Conservation (phyloP, 2,329 filamentous ascomycete genomes). For the Geosmithia morbida region DNA sequence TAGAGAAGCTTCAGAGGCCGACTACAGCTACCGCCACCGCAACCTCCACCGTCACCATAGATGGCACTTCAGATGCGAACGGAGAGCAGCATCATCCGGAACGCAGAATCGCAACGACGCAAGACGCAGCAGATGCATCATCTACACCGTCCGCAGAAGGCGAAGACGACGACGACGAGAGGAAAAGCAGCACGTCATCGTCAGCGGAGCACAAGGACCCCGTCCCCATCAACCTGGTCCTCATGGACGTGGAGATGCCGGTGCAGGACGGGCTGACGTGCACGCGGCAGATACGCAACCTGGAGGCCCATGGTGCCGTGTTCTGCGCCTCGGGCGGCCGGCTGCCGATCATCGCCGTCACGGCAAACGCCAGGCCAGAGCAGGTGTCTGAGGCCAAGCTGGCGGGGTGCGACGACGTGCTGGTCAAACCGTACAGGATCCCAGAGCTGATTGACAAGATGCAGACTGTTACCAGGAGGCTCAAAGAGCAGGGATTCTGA, state of each 20-base stretch:
- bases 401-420: conserved; percentile 46
- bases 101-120: too few relatives aligned
- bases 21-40: background rate
- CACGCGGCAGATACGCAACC: conserved; percentile 46
- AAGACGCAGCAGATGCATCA: background rate
- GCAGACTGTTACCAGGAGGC: conserved; percentile 26
- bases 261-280: conserved; percentile 57
- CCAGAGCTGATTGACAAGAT: conserved; percentile 47
- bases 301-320: conserved; percentile 40
- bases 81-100: too few relatives aligned
- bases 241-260: conserved; percentile 71
- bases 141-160: conserved; percentile 3
- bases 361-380: conserved; percentile 51
- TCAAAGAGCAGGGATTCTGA: conserved; percentile 6
- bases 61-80: too few relatives aligned
- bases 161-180: background rate
- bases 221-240: conserved; percentile 40
- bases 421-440: conserved; percentile 60
- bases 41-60: background rate
- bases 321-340: conserved; percentile 26
- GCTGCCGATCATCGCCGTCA: conserved; percentile 51
- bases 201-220: conserved; percentile 2
- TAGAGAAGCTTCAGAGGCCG: conserved; percentile 28
- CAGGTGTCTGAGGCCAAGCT: conserved; percentile 37
- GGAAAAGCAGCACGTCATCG: background rate